phyloP scores from a whole-genome alignment of 1,284 basidiomycete genomes.

The Phenoliferia sp. region DNA sequence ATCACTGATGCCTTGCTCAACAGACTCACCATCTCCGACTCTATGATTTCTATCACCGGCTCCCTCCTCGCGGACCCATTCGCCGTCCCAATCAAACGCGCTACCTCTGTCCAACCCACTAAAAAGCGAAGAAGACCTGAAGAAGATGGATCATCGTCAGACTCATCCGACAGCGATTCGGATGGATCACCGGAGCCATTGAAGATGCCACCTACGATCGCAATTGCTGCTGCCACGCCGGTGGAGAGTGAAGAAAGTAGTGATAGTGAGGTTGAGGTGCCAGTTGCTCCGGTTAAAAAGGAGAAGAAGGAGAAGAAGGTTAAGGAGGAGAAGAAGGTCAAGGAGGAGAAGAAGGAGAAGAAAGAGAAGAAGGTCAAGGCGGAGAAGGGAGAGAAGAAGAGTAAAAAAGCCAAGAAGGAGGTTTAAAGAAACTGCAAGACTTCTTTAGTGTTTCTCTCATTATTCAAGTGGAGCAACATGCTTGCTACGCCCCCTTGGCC shows the following conservation, averaged over 20 bases:
- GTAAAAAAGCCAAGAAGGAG: neutral
- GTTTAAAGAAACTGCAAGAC: neutral
- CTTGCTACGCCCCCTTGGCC: neutral
- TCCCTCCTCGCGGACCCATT: slow-evolving; percentile 84
- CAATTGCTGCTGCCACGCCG: neutral
- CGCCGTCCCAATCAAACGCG: slow-evolving; percentile 46
- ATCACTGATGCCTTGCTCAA: neutral
- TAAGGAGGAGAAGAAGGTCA: slow-evolving; percentile 9
- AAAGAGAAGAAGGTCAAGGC: slow-evolving; percentile 1
- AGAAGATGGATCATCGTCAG: neutral
- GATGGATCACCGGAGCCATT: neutral
- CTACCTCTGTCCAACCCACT: neutral
- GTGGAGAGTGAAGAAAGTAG: neutral
- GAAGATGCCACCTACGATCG: neutral
- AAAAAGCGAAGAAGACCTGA: slow-evolving; percentile 11
- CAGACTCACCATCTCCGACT: slow-evolving; percentile 86
- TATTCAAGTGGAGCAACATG: no score
- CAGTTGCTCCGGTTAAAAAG: no score
- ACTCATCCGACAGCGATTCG: neutral
- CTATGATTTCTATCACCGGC: slow-evolving; percentile 88
- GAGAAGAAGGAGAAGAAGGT: neutral
- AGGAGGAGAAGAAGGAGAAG: slow-evolving; percentile 7
- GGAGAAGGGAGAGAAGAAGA: neutral
- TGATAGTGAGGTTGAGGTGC: slow-evolving; percentile 1
- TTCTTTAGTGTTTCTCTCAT: no score